phyloP scores from a whole-genome alignment of 306 rosid genomes.

The Begonia masoniana region DNA sequence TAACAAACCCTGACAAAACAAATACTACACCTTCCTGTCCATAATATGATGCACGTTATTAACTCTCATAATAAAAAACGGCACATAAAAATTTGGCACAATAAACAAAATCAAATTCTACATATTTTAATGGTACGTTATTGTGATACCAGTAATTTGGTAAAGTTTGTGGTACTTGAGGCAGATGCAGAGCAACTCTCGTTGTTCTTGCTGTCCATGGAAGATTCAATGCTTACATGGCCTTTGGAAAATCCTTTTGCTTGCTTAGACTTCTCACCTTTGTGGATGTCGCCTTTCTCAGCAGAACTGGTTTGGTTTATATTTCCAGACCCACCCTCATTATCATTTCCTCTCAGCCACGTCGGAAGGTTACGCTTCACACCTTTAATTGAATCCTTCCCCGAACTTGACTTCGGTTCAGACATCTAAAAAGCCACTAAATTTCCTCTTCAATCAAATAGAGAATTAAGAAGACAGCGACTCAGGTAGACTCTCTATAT shows the following conservation, averaged over 20 bases:
- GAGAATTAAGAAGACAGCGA: too few species aligned
- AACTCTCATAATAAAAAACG: slow-evolving; percentile 2
- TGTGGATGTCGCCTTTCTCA: slow-evolving; percentile 20
- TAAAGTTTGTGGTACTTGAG: slow-evolving; percentile 26
- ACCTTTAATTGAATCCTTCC: slow-evolving; percentile 11
- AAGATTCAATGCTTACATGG: background rate
- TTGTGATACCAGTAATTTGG: slow-evolving; percentile 52
- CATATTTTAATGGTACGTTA: slow-evolving; percentile 1
- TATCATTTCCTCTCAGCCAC: slow-evolving; percentile 43
- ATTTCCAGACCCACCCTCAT: slow-evolving; percentile 15
- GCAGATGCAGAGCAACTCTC: slow-evolving; percentile 22
- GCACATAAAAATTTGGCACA: background rate
- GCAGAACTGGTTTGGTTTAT: slow-evolving; percentile 27
- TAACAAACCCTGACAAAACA: slow-evolving; percentile 85
- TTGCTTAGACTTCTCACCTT: slow-evolving; percentile 20
- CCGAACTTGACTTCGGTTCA: slow-evolving; percentile 12
- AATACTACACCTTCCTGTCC: slow-evolving; percentile 87
- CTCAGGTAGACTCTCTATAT: too few species aligned
- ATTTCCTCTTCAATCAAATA: too few species aligned
- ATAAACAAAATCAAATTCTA: slow-evolving; percentile 4
- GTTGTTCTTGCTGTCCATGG: slow-evolving; percentile 12
- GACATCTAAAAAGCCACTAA: slow-evolving; percentile 31
- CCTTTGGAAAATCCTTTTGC: slow-evolving; percentile 15
- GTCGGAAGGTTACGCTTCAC: slow-evolving; percentile 56
- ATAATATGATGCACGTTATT: slow-evolving; percentile 6